Evolutionary conservation across 192 early-diverging fungal species (phyloP), one percentile per base, ranked within the genome.

Genomic region (Gaertneriomyces semiglobifer): DNA sequence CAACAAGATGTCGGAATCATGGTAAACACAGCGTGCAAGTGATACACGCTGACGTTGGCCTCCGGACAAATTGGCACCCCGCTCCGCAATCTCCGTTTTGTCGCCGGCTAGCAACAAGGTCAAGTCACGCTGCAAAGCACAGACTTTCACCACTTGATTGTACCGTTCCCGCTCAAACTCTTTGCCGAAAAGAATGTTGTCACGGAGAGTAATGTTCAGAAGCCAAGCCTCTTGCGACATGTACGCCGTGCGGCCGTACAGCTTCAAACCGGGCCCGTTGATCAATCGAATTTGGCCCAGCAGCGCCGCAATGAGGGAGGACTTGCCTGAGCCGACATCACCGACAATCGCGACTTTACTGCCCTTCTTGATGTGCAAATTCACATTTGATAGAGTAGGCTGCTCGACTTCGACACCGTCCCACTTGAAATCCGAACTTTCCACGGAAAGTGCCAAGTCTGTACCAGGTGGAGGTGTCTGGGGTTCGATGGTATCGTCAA

Each of bases 11-110:
- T 93, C 91, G 5, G 89, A 79, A 58, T 88, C 79, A 9, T 71
- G 78, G 73, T 96, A 94, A 0, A 93, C 78, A 0, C 88, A 81
- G 5, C 95, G 80, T 0, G 93, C 70, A 95, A 95, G 65, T 85
- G 89, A 39, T 88, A 79, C 9, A 90, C 69, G 57, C 85, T 79
- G 57, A 89, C 86, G 39, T 90, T 89, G 16, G 50, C 89, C 90
- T 19, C 88, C 82, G 63, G 86, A 88, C 56, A 92, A 79, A 62
- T 88, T 90, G 50, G 83, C 86, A 54, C 89, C 71, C 1, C 65
- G 60, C 44, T 68, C 71, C 5, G 65, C 71, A 63, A 73, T 66
- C 39, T 89, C 84, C 0, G 90, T 91, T 63, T 79, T 58, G 55
- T 90, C 89, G 60, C 83, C 81, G n/a, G 77, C 75, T 18, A 84